Conservation (phyloP, 306 rosid genomes). For the Cicer arietinum region DNA sequence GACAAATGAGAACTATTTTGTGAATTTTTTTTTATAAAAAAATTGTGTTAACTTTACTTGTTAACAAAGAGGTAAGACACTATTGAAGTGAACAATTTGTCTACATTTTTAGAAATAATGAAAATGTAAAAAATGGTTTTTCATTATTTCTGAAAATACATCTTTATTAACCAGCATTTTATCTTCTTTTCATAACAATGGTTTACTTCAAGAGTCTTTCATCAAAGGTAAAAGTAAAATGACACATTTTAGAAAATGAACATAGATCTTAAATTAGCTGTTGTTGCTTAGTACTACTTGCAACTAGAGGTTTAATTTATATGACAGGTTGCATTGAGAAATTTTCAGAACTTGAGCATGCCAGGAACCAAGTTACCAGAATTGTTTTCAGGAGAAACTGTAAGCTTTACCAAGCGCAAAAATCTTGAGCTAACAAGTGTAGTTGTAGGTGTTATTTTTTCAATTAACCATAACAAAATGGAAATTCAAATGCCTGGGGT, state of each 20-base stretch:
- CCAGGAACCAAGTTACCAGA: slow-evolving; percentile 68
- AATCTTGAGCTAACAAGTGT: slow-evolving; percentile 54
- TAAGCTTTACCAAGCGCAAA: slow-evolving; percentile 51
- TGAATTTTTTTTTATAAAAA: too few relatives aligned
- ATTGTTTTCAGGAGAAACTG: slow-evolving; percentile 57
- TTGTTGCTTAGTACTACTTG: background rate
- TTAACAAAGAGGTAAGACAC: too few relatives aligned
- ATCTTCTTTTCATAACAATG: too few relatives aligned
- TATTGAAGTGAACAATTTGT: too few relatives aligned
- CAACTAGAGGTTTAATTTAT: background rate
- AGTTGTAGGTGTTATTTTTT: slow-evolving; percentile 54
- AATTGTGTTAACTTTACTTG: too few relatives aligned
- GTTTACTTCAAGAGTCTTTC: too few relatives aligned
- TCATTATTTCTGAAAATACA: too few relatives aligned
- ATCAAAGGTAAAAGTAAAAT: too few relatives aligned
- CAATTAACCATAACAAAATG: slow-evolving; percentile 48
- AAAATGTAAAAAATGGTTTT: too few relatives aligned
- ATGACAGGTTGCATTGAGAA: slow-evolving; percentile 64
- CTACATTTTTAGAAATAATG: too few relatives aligned
- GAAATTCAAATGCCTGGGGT: slow-evolving; percentile 35
- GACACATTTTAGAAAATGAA: too few relatives aligned
- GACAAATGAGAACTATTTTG: background rate
- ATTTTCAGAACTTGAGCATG: slow-evolving; percentile 58
- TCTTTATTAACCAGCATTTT: too few relatives aligned
- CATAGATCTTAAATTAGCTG: background rate